These are phyloP conservation scores for Termitomyces titanicus DNA, from an alignment of 768 basidiomycete species.

Conservation along the genomic window DNA sequence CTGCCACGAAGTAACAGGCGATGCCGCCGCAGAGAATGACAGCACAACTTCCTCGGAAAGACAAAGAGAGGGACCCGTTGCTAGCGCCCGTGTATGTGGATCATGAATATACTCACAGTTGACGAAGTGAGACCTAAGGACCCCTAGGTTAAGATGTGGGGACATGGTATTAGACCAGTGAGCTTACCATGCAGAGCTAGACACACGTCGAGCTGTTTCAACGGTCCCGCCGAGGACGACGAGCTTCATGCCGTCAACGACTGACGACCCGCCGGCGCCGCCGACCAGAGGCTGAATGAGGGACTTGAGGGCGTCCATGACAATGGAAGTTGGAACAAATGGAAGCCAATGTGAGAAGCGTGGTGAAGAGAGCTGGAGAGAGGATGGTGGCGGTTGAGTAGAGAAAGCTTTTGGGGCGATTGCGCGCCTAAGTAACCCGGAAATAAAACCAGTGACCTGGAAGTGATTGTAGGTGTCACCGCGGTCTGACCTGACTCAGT, in stretches of 20 bases:
- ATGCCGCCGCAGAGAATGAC: not conserved
- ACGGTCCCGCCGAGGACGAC: conserved; percentile 87
- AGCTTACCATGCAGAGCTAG: conserved; percentile 76
- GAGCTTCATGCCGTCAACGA: conserved; percentile 88
- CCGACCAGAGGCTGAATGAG: conserved; percentile 79
- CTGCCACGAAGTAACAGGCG: not conserved
- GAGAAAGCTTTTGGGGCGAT: conserved; percentile 9
- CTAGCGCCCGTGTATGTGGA: conserved; percentile 9
- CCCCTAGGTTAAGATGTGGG: not conserved
- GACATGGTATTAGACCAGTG: not conserved
- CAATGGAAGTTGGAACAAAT: conserved; percentile 6
- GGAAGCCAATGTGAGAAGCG: conserved; percentile 20
- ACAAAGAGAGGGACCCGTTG: not conserved
- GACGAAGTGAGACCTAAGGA: conserved; percentile 73
- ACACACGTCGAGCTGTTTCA: conserved; percentile 78
- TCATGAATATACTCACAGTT: conserved; percentile 57
- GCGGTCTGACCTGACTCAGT: conserved; percentile 15
- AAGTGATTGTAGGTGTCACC: conserved; percentile 11
- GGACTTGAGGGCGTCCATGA: conserved; percentile 79
- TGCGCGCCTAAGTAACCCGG: conserved; percentile 15
- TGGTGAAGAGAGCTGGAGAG: not conserved
- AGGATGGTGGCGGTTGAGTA: conserved; percentile 12
- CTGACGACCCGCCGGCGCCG: conserved; percentile 68
- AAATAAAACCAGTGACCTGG: conserved; percentile 15
- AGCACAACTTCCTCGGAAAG: not conserved